These are phyloP conservation scores for Monosporascus sp. DNA, from an alignment of 2,329 filamentous ascomycete species.

Conservation along the genomic window DNA sequence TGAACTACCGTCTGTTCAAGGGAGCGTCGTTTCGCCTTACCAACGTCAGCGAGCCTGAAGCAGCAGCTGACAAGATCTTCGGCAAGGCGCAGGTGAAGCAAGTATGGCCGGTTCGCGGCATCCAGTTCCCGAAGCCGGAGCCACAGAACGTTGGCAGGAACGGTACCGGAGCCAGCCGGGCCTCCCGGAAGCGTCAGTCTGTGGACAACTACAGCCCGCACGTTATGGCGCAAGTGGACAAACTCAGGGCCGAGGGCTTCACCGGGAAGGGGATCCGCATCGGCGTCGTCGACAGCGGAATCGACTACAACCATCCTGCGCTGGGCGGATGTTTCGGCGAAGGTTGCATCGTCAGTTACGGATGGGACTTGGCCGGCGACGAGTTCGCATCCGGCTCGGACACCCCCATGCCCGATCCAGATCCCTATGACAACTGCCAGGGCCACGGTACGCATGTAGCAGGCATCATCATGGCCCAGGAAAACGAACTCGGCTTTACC, in stretches of 20 bases:
- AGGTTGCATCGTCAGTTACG: slow-evolving; percentile 42
- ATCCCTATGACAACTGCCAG: slow-evolving; percentile 35
- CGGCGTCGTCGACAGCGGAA: slow-evolving; percentile 33
- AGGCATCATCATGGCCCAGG: slow-evolving; percentile 33
- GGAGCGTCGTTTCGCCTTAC: slow-evolving; percentile 15
- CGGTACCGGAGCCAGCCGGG: slow-evolving; percentile 5
- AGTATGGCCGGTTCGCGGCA: slow-evolving; percentile 25
- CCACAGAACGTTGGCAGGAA: slow-evolving; percentile 11
- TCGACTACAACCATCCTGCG: slow-evolving; percentile 47
- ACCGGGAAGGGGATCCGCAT: slow-evolving; percentile 41
- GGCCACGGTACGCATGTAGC: slow-evolving; percentile 42
- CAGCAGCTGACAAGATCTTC: slow-evolving; percentile 15
- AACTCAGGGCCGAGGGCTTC: slow-evolving; percentile 37
- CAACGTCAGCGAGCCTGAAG: slow-evolving; percentile 4
- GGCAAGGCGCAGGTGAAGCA: slow-evolving; percentile 19
- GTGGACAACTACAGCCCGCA: slow-evolving; percentile 17
- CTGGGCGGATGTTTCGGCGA: slow-evolving; percentile 49
- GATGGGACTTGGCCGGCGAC: slow-evolving; percentile 43
- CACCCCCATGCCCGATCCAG: slow-evolving; percentile 31
- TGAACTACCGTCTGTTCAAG: slow-evolving; percentile 16
- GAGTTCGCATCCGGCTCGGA: slow-evolving; percentile 17
- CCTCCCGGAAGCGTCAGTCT: not conserved
- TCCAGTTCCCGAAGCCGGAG: slow-evolving; percentile 12
- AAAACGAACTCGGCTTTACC: slow-evolving; percentile 13
- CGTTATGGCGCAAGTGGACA: slow-evolving; percentile 32